Base-by-base conservation (phyloP, 192 early-diverging fungal genomes). In the Mortierella antarctica region DNA sequence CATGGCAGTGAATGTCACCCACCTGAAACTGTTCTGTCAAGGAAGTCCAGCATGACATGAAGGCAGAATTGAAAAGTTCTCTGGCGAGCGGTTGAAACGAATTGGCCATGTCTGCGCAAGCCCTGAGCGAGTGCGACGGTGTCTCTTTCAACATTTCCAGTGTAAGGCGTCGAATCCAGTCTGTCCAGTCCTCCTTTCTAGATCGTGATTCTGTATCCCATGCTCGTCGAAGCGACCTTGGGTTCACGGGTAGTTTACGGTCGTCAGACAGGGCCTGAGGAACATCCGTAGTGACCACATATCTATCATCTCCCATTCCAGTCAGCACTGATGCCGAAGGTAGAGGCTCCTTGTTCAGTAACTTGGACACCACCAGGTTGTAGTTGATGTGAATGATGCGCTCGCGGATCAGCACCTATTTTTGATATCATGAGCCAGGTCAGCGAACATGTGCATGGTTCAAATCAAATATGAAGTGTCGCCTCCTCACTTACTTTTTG, bases 41-140 rank as follows among this genome's bases (percentile, higher is more conserved):
- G 62, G 95, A 94, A 15, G 91, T 89, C 97, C 97, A 99, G 83
- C 96, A 98, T 0, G 96, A 97, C 51, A 98, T 94, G 83, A 99
- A 99, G 3, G 92, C 95, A 2, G 94, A 94, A 81, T 99, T 99
- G 84, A 99, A 99, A 15, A 99, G 88, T 73, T 97, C 95, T 23
- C 91, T 81, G 15, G 96, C 89, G 15, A 98, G 89, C 1, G 92
- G 92, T n/a, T 86, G 84, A 70, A 96, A 95, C 15, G 90, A 91
- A 23, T 88, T 83, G 6, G 96, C 96, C 69, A 99, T 85, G 62
- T 86, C 85, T 7, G 93, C 89, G 68, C 96, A 98, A 2, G 98
- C 96, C 51, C 98, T 87, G 23, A 99, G 88, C 5, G 98, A 93
- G 49, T 95, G 95, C 0, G 96, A 97, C 2, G 98, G 95, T 42